Evolutionary conservation across 495 filamentous ascomycete species (phyloP), one percentile per base, ranked within the genome.

Genomic region (Aspergillus saccharolyticus): DNA sequence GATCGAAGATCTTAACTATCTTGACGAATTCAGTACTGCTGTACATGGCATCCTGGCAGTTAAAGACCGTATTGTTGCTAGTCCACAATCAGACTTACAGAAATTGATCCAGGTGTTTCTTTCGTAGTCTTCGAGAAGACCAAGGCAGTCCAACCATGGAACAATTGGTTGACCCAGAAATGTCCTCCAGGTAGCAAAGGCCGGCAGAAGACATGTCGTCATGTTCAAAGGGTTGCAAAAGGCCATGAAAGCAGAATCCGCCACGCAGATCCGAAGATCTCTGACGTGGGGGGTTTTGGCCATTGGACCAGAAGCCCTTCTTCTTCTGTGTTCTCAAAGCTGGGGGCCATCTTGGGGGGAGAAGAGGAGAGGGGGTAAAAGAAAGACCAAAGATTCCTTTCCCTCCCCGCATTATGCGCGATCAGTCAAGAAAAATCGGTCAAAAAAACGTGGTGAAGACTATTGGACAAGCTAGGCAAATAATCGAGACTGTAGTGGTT

Each of bases 221-320:
- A 69, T 58, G 46, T 53, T 52, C 62, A 54, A 61, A 60, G 60
- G 58, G 43, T 51, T 57, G 16, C 47, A 52, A 16, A 50, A 8
- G 47, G 22, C 22, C 47, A 50, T 50, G 22, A 50, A 50, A 28
- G 18, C 28, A n/a, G 44, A 53, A 43, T 19, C 53, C 53, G 49
- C 53, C 59, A 57, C 49, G 64, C 66, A 57, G 64, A 65, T 69
- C 64, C 42, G 66, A 63, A 62, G 64, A 66, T 69, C 66, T 42
- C 66, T 66, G 66, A 65, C 62, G 66, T 69, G 59, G 64, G 64
- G 64, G n/a, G 24, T n/a, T 17, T 28, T 24, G 16, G 22, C 24
- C 22, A 28, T 28, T 50, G 47, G 15, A 28, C 21, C 17, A 12
- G 24, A 15, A n/a, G 17, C 28, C 47, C 22, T 25, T 39, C n/a